A percentile compares a stretch with the other conserved stretches of the same genome.
Evolutionary conservation across 441 rosid genomes (phyloP).

Genomic region (Croton setiger): DNA sequence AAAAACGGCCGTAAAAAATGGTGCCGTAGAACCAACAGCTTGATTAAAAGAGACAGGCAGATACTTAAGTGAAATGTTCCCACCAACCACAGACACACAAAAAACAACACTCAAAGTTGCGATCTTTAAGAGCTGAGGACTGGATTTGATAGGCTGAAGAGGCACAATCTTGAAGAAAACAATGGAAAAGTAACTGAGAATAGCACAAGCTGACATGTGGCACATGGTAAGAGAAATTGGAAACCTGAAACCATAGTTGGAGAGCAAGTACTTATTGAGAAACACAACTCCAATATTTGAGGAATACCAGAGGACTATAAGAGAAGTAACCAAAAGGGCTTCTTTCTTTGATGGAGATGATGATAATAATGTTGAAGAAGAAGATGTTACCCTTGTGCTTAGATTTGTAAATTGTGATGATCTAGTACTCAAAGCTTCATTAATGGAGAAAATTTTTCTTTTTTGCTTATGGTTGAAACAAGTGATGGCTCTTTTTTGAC

Average conservation of each 20-base stretch:
- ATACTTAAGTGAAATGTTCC: constrained; percentile 77
- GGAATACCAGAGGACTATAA: constrained; percentile 65
- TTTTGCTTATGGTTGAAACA: neutral
- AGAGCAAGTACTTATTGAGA: constrained; percentile 79
- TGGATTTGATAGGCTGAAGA: constrained; percentile 73
- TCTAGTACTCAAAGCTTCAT: constrained; percentile 23
- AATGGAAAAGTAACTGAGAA: constrained; percentile 79
- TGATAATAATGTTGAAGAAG: constrained; percentile 5
- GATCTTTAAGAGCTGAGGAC: constrained; percentile 68
- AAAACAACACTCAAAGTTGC: constrained; percentile 78
- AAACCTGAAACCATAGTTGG: constrained; percentile 82
- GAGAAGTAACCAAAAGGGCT: constrained; percentile 48
- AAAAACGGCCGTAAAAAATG: constrained; percentile 85
- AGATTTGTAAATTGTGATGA: constrained; percentile 9
- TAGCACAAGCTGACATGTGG: constrained; percentile 91
- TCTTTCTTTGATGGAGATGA: constrained; percentile 33
- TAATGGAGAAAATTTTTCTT: constrained; percentile 5
- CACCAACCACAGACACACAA: constrained; percentile 89
- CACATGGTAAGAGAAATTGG: constrained; percentile 96
- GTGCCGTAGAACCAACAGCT: constrained; percentile 95
- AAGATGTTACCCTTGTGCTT: constrained; percentile 26
- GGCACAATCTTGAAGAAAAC: constrained; percentile 82
- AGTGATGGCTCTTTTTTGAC: too few species aligned
- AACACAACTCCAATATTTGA: constrained; percentile 89
- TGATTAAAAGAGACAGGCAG: constrained; percentile 89